Conservation (phyloP, 1,284 basidiomycete species). For the Trichosporon ovoides region DNA sequence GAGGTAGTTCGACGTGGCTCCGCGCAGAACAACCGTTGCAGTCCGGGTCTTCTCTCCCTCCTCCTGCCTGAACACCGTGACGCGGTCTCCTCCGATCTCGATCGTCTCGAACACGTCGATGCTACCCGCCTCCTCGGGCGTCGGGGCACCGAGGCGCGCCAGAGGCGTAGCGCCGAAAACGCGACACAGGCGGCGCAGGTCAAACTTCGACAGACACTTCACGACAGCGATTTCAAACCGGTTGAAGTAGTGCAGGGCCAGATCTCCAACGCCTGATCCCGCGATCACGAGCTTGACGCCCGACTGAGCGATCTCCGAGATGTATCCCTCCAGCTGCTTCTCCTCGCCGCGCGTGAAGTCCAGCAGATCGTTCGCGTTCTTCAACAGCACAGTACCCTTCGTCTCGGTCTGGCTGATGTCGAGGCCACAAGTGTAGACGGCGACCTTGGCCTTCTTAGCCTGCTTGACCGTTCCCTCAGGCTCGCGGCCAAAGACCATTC, state of each 20-base stretch:
- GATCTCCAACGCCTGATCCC: constrained; percentile 87
- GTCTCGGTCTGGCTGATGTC: constrained; percentile 97
- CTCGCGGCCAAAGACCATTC: constrained; percentile 97
- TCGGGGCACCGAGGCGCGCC: constrained; percentile 90
- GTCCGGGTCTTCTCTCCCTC: constrained; percentile 74
- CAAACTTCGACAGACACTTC: constrained; percentile 98
- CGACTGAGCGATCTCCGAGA: constrained; percentile 94
- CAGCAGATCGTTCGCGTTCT: constrained; percentile 92
- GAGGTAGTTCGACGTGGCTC: constrained; percentile 88
- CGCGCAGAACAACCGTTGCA: constrained; percentile 91
- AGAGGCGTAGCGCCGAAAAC: constrained; percentile 95
- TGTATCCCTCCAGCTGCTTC: constrained; percentile 91
- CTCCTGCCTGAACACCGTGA: constrained; percentile 87
- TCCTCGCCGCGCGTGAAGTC: constrained; percentile 96
- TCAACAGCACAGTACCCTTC: constrained; percentile 95
- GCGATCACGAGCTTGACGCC: constrained; percentile 92
- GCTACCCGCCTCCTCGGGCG: constrained; percentile 90
- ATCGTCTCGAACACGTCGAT: constrained; percentile 92
- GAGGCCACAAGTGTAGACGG: constrained; percentile 86
- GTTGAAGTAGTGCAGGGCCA: constrained; percentile 96
- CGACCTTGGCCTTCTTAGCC: constrained; percentile 76
- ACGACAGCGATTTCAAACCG: constrained; percentile 88
- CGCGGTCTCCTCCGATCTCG: constrained; percentile 96
- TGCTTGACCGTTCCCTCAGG: constrained; percentile 86
- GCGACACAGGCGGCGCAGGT: constrained; percentile 85